Base-by-base conservation (phyloP, 768 basidiomycete genomes). In the Gyrodon lividus region DNA sequence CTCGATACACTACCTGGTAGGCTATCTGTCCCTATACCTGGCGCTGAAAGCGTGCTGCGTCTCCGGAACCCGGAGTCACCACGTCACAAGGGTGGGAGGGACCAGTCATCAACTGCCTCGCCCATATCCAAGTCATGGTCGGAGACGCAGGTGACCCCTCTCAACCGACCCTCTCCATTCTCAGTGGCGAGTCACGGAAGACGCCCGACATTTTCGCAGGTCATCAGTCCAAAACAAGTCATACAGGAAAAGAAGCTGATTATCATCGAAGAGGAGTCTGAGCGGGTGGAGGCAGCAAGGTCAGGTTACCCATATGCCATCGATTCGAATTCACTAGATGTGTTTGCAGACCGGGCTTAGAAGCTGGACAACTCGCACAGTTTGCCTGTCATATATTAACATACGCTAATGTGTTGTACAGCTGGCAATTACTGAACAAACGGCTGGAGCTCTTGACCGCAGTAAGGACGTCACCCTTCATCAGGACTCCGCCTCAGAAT, bases 391-490 rank as follows among this genome's bases (percentile, higher is more conserved):
- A 93, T 64, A 73, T 92, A 19, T 69, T 82, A 38, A 74, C 76
- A 1, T 94, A 93, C 62, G 86, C 87, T 6, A 89, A 93, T 50
- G 70, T 87, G 55, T 72, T 94, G 20, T 81, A 82, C 56, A 72
- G 83, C 39, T 94, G 92, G 92, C 71, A 81, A 55, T 65, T 91
- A 46, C 72, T 79, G 58, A 75, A 82, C 35, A 87, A 90, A 63
- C 80, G 91, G 3, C 68, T 84, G 16, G 89, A 91, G 56, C 74
- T 93, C 1, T 69, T 92, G 50, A 89, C 89, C 56, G 74, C 80
- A n/a, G 76, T 85, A 19, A 74, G 74, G 54, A 66, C 42, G 49
- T 71, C 60, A 47, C 39, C 62, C 63, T 50, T 50, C 46, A 55
- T 46, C 26, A 56, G 33, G 54, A 60, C 48, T 2, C 63, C 57